These are phyloP conservation scores for Colletotrichum sp. DNA, from an alignment of 2,329 filamentous ascomycete species.

Conservation along the genomic window DNA sequence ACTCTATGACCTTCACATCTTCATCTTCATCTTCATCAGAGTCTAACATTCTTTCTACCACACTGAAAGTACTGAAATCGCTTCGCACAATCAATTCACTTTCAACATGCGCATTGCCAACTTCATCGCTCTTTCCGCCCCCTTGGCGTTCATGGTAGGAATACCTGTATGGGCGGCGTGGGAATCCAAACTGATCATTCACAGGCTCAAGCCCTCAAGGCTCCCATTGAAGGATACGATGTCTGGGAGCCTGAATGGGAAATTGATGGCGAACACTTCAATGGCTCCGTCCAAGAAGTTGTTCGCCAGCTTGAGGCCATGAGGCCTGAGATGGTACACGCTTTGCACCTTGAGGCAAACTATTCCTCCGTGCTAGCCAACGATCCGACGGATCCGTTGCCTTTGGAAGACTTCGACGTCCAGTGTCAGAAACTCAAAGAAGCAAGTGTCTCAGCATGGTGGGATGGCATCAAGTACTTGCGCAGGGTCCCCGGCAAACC, in stretches of 20 bases:
- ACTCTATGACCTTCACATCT: accelerated
- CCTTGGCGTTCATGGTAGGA: not conserved
- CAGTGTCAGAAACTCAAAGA: not conserved
- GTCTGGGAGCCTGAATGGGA: slow-evolving; percentile 15
- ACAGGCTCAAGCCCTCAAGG: not conserved
- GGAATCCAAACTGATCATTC: accelerated
- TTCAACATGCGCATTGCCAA: not conserved
- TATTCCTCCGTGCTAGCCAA: not conserved
- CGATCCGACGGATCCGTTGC: not conserved
- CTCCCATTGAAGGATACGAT: not conserved
- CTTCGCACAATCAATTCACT: not conserved
- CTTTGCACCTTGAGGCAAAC: not conserved
- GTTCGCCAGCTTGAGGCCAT: not conserved
- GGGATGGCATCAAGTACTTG: not conserved
- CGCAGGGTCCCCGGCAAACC: not conserved
- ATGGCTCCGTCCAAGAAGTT: not conserved
- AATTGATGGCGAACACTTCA: slow-evolving; percentile 11
- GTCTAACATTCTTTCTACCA: not conserved
- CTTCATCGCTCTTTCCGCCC: not conserved
- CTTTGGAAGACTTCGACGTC: not conserved
- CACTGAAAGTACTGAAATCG: not conserved
- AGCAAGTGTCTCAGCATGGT: not conserved
- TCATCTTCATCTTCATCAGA: not conserved
- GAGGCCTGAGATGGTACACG: not conserved
- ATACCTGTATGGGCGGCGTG: not conserved